These are phyloP conservation scores for Trichoderma virens DNA, from an alignment of 495 filamentous ascomycete species.

Conservation along the genomic window DNA sequence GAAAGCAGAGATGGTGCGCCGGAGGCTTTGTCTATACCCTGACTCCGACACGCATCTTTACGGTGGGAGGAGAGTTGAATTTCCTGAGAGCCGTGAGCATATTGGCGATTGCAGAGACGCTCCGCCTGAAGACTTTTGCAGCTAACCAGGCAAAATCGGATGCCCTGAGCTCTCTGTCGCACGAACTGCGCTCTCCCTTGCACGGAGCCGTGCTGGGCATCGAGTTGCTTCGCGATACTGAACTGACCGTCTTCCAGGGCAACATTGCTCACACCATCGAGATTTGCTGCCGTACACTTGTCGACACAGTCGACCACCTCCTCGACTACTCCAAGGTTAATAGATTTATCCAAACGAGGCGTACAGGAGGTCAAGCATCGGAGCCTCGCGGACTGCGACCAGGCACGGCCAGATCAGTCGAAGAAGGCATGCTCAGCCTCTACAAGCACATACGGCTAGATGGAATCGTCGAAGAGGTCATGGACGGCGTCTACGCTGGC, in stretches of 20 bases:
- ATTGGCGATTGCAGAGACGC: constrained; percentile 52
- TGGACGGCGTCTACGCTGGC: constrained; percentile 52
- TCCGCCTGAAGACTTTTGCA: constrained; percentile 37
- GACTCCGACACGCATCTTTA: constrained; percentile 35
- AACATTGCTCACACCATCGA: constrained; percentile 68
- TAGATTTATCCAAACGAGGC: background rate
- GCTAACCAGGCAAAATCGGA: constrained; percentile 52
- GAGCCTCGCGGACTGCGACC: constrained; percentile 9
- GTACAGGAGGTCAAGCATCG: constrained; percentile 9
- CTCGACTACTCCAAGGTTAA: constrained; percentile 39
- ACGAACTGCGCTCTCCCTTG: constrained; percentile 71
- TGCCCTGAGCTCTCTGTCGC: constrained; percentile 65
- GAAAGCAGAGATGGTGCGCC: constrained; percentile 59
- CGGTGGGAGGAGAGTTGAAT: constrained; percentile 33
- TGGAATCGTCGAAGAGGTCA: constrained; percentile 49
- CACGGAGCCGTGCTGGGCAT: constrained; percentile 68
- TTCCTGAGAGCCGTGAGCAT: constrained; percentile 49
- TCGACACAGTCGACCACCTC: constrained; percentile 70
- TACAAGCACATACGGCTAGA: constrained; percentile 32
- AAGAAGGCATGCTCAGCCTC: constrained; percentile 20
- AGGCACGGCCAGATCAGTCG: constrained; percentile 11
- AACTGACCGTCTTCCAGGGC: constrained; percentile 45
- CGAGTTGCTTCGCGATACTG: constrained; percentile 57
- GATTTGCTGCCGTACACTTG: constrained; percentile 63
- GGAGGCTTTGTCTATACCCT: constrained; percentile 59